Base-by-base conservation (phyloP, 2,329 filamentous ascomycete species). In the Claviceps fusiformis region DNA sequence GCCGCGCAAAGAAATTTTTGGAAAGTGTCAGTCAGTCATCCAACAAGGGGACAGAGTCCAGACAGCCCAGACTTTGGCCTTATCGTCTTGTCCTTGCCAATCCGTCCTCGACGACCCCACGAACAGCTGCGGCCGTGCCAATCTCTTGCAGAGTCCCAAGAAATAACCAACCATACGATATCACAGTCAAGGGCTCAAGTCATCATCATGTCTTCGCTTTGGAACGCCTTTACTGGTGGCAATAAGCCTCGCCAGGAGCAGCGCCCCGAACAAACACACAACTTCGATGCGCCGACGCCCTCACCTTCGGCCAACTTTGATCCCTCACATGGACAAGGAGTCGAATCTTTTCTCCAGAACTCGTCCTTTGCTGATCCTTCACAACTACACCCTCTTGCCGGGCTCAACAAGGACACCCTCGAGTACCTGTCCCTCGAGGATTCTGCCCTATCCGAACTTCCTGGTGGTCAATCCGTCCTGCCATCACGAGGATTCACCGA, bases 401-500 rank as follows among this genome's bases (percentile, higher is more conserved):
- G 93, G 62, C 76, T 98, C 59, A 90, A 96, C 75, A 85, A 89
- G 74, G 89, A 95, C 64, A 88, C 87, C 0, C 84, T 98, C 65
- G 93, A 98, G 71, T 98, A 98, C 72, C 81, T 98, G 61, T 85
- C 86, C 31, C 85, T 98, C 66, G 93, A 98, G 73, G 95, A 98
- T 69, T 88, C 89, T 52, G 82, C 85, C 33, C 82, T 96, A 56
- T 90, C 89, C 59, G 85, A 95, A 65, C 80, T 95, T 24, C 90
- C 91, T 51, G 91, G 90, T 65, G 80, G 84, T 57, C 87, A 88
- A 68, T 95, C 92, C 47, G 86, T 91, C 54, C 81, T 98, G 54
- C 93, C 95, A 47, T 96, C 91, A 55, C 86, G 93, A 70, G 93
- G 93, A 68, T 98, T 95, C 83, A 95, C 91, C 58, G 93, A 98